Conservation (phyloP, 495 filamentous ascomycete species). For the Aspergillus leporis region DNA sequence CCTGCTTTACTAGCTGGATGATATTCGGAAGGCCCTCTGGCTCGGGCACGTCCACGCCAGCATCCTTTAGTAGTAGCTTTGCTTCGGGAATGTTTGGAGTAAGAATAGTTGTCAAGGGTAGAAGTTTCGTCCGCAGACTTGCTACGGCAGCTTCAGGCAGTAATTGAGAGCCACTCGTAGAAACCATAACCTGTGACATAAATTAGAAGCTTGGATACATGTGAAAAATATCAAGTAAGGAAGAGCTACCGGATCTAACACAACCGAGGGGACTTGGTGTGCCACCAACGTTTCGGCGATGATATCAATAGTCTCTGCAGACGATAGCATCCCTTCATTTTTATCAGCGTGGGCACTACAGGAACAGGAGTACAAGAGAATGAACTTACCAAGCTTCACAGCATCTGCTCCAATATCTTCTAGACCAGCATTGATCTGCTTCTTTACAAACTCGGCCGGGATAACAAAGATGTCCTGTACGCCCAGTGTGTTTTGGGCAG, state of each 20-base stretch:
- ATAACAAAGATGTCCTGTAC: slow-evolving; percentile 79
- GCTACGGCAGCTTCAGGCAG: slow-evolving; percentile 69
- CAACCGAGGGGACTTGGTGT: slow-evolving; percentile 60
- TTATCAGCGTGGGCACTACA: slow-evolving; percentile 8
- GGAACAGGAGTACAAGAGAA: slow-evolving; percentile 1
- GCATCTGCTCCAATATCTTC: slow-evolving; percentile 86
- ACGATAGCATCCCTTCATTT: slow-evolving; percentile 81
- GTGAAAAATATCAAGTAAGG: background rate
- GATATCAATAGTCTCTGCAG: slow-evolving; percentile 69
- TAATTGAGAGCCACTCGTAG: slow-evolving; percentile 78
- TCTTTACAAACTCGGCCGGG: slow-evolving; percentile 74
- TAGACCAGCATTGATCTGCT: slow-evolving; percentile 81
- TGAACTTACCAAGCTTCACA: slow-evolving; percentile 78
- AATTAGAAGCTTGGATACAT: slow-evolving; percentile 8
- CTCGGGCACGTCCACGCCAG: slow-evolving; percentile 48
- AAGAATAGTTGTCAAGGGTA: slow-evolving; percentile 76
- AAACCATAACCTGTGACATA: slow-evolving; percentile 77
- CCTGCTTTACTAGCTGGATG: slow-evolving; percentile 62
- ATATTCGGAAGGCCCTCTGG: slow-evolving; percentile 60
- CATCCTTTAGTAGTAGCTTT: slow-evolving; percentile 63
- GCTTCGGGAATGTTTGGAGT: slow-evolving; percentile 96
- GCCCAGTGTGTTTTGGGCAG: slow-evolving; percentile 88
- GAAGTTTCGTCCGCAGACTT: slow-evolving; percentile 61
- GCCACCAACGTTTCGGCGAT: slow-evolving; percentile 66
- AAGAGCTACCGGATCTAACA: slow-evolving; percentile 77